Percentiles rank a stretch among this genome's conserved stretches.
Evolutionary conservation across 306 rosid species (phyloP).

Genomic region (Trifolium dubium): DNA sequence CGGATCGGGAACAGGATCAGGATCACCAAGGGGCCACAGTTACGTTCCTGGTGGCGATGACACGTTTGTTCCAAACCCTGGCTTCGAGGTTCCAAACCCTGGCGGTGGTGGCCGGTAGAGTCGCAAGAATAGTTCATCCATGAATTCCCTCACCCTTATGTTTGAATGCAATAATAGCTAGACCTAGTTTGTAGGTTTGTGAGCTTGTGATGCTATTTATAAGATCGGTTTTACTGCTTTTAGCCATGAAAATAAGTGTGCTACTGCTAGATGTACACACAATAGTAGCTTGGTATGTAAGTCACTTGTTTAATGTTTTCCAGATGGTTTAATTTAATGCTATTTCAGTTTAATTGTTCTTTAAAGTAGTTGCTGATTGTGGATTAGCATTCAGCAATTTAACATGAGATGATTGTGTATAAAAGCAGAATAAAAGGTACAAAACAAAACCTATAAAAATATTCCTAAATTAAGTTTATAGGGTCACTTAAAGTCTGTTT

Average conservation of each 20-base stretch:
- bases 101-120: constrained; percentile 46
- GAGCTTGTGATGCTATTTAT: constrained; percentile 2
- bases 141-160: constrained; percentile 45
- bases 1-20: background rate
- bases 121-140: constrained; percentile 44
- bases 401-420: background rate
- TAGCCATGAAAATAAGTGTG: constrained; percentile 40
- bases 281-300: background rate
- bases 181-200: constrained; percentile 4
- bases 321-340: constrained; percentile 14
- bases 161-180: constrained; percentile 25
- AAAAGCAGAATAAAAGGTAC: constrained; percentile 14
- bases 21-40: constrained; percentile 32
- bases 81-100: constrained; percentile 69
- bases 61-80: constrained; percentile 72
- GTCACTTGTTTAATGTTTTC: constrained; percentile 9
- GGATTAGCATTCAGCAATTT: background rate
- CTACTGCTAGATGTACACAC: constrained; percentile 34
- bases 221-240: constrained; percentile 2
- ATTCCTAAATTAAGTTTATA: constrained; percentile 4
- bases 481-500: constrained; percentile 2
- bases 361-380: background rate
- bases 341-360: constrained; percentile 13
- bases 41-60: constrained; percentile 82
- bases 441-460: background rate